Evolutionary conservation across 176 grass and related monocot genomes (phyloP), one percentile per base, ranked within the genome.

Genomic region (Ananas comosus): DNA sequence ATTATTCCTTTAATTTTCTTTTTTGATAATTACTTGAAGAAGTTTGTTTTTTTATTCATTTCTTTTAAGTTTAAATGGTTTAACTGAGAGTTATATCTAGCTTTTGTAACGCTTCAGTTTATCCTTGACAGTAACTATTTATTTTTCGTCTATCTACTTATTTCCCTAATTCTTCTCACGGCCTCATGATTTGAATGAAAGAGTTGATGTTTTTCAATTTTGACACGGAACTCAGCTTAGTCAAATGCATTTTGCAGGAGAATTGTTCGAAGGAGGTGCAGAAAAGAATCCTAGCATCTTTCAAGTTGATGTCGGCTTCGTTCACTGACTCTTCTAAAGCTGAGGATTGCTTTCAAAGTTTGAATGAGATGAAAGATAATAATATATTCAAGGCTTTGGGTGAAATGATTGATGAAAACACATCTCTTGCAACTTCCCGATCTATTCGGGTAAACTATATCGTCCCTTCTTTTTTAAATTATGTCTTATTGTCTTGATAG

Each of bases 341-440:
- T 72, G 74, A 78, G 66, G 93, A 87, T 47, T 92, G 71, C 78
- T 97, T 97, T 69, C 71, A 81, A 83, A 85, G 24, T 80, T 92
- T 97, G 74, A 88, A 92, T 64, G 83, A 81, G 71, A 87, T 87
- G 83, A 97, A 90, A 74, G 93, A 97, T 74, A 97, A 87, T 51
- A 87, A 92, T 59, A 87, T 97, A 87, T 97, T 92, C 73, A 97
- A 92, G 76, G 74, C 79, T 81, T 79, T 97, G 77, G 28, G 25
- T 72, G 81, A 85, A 78, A 77, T 92, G 80, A 73, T 73, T 13
- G 78, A 83, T 57, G 93, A 90, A 56, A 66, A 33, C 53, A 79
- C 73, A 58, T 80, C 79, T 82, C 77, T 79, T 83, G 80, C 74
- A 51, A 80, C 72, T 81, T 68, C 63, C 17, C 72, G 53, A 61